Percentiles rank a stretch among this genome's conserved stretches.
phyloP scores from a whole-genome alignment of 129 eudicot genomes.

The Erigeron canadensis region DNA sequence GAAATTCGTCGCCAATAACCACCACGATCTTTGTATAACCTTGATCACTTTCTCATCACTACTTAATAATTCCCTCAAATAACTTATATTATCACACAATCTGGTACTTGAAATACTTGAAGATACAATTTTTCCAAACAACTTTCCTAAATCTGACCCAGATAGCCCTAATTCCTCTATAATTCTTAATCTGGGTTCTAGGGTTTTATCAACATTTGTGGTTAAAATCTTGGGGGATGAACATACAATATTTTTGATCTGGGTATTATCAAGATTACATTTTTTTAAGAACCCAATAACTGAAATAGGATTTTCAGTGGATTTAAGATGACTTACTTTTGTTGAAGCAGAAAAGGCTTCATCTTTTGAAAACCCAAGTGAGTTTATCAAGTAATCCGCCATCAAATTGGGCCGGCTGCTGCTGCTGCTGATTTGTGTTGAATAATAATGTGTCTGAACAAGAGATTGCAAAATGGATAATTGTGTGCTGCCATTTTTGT shows the following conservation, averaged over 20 bases:
- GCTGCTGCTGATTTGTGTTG: conserved; percentile 3
- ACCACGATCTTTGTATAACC: conserved; percentile 22
- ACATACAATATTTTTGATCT: conserved; percentile 28
- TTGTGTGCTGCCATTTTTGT: conserved; percentile 11
- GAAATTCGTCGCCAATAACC: conserved; percentile 11
- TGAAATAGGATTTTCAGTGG: conserved; percentile 24
- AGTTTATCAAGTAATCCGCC: conserved; percentile 25
- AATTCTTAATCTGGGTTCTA: conserved; percentile 30
- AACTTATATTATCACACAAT: conserved; percentile 17
- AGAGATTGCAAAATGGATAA: conserved; percentile 11
- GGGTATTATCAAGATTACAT: conserved; percentile 33
- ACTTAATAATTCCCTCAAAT: conserved; percentile 28
- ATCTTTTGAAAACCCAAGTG: conserved; percentile 17
- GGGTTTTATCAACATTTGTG: conserved; percentile 31
- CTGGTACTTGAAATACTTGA: background rate
- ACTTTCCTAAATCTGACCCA: conserved; percentile 22
- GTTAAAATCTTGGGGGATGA: conserved; percentile 23
- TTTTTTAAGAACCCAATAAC: conserved; percentile 18
- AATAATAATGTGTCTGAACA: conserved; percentile 9
- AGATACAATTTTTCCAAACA: background rate
- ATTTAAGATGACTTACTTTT: conserved; percentile 28
- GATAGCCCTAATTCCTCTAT: conserved; percentile 30
- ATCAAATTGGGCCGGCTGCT: conserved; percentile 14
- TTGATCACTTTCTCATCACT: conserved; percentile 28
- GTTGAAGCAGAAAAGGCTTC: conserved; percentile 13